Evolutionary conservation across 306 rosid species (phyloP), one percentile per base, ranked within the genome.

Genomic region (Cucurbita maxima): DNA sequence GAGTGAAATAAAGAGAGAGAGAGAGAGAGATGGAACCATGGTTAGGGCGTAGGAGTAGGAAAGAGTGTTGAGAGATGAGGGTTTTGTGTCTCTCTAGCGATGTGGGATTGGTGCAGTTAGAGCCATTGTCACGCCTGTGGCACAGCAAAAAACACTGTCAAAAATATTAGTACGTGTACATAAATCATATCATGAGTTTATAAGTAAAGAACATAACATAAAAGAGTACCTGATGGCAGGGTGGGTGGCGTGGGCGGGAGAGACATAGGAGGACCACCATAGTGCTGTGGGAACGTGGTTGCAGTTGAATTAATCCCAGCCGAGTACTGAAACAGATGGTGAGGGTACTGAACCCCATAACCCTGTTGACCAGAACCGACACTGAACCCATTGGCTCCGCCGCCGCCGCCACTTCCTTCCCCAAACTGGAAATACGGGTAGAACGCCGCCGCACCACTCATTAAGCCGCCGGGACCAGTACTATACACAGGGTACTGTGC

Each of bases 81-180:
- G 1, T 5, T 72, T 67, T 57, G 37, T 52, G 84, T 72, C 78
- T 79, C 63, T 85, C 90, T 93, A 90, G 79, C 90, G 97, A 83
- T 88, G 96, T 44, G 94, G 90, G 79, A 93, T 87, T 25, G 94
- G 94, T 74, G 96, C 84, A 75, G 86, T 96, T 60, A 83, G 87
- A 73, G 94, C 81, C 97, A 87, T 83, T 74, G 84, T 94, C 80
- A 94, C 95, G 98, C 98, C 98, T 94, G 98, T 68, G 97, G 97
- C 88, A 94, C 92, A 87, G 97, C 97, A 86, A 94, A 94, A 83
- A 96, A 94, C 87, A 94, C 98, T 94, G 98, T 90, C 97, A 90
- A 90, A 89, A 88, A 87, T 87, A 80, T 90, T 81, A 93, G 98
- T 75, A 77, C 71, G 85, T 55, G 77, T 64, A 75, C 64, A 25